Conservation (phyloP, 192 early-diverging fungal genomes). For the Coemansia sp. region DNA sequence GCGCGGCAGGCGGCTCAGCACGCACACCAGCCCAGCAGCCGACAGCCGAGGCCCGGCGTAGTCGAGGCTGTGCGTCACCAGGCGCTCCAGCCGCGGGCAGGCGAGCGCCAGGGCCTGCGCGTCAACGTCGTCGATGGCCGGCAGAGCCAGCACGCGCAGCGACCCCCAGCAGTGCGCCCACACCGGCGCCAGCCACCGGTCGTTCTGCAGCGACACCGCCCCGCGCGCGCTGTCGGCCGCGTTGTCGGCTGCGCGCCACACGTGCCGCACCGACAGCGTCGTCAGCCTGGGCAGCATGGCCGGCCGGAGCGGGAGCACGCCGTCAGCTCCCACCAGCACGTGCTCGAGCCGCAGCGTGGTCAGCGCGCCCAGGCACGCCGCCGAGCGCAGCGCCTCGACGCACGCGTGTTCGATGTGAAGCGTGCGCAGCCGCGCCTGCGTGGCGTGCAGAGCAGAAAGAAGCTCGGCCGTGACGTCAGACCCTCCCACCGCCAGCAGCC, state of each 20-base stretch:
- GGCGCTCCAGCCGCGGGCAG: constrained; percentile 37
- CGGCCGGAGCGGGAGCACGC: constrained; percentile 29
- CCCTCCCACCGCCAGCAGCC: constrained; percentile 37
- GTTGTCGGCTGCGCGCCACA: constrained; percentile 29
- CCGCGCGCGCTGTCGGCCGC: constrained; percentile 33
- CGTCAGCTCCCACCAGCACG: constrained; percentile 22
- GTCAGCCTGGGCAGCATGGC: constrained; percentile 35
- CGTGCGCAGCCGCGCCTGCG: constrained; percentile 24
- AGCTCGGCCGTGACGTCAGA: constrained; percentile 43
- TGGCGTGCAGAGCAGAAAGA: constrained; percentile 27
- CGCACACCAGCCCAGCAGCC: constrained; percentile 30
- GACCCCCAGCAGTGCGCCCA: constrained; percentile 26
- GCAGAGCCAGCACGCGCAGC: constrained; percentile 38
- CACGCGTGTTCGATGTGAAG: constrained; percentile 46
- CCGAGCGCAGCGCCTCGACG: constrained; percentile 23
- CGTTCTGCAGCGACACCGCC: constrained; percentile 48
- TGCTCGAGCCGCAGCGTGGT: constrained; percentile 40
- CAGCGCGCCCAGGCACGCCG: constrained; percentile 20
- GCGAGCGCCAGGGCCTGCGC: constrained; percentile 22
- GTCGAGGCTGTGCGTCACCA: constrained; percentile 53
- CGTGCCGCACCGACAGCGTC: constrained; percentile 40
- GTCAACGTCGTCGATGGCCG: constrained; percentile 47
- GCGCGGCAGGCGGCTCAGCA: constrained; percentile 32
- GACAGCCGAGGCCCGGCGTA: constrained; percentile 52
- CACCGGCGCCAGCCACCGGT: constrained; percentile 25